Percentiles rank a stretch among this genome's conserved stretches.
Evolutionary conservation across 352 stramenopile genomes (phyloP).

Genomic region (Phytophthora capsici): DNA sequence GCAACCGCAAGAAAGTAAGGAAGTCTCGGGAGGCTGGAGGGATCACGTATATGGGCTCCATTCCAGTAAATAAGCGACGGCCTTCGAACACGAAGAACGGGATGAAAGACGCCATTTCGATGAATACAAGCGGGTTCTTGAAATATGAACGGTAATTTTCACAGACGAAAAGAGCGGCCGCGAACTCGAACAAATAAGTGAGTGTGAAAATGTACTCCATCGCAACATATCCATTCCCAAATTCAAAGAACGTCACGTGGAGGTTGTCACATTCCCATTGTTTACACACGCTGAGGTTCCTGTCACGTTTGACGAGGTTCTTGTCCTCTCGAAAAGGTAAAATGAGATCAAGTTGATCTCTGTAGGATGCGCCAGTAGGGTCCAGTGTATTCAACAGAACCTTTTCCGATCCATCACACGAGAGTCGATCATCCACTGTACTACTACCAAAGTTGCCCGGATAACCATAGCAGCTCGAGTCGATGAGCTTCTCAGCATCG

Average conservation of each 20-base stretch:
- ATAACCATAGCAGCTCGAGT: conserved; percentile 63
- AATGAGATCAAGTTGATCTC: conserved; percentile 44
- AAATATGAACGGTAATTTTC: conserved; percentile 55
- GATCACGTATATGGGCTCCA: conserved; percentile 69
- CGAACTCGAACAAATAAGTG: conserved; percentile 70
- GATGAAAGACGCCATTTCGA: conserved; percentile 74
- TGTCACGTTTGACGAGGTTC: conserved; percentile 44
- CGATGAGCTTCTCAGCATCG: conserved; percentile 37
- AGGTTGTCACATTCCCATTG: conserved; percentile 80
- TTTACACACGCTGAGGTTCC: conserved; percentile 65
- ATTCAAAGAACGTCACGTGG: conserved; percentile 78
- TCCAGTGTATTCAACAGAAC: conserved; percentile 17
- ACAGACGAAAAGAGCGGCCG: conserved; percentile 42
- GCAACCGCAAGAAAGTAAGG: conserved; percentile 62
- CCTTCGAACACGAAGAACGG: conserved; percentile 72
- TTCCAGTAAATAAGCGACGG: conserved; percentile 39
- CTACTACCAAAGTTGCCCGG: conserved; percentile 59
- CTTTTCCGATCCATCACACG: conserved; percentile 44
- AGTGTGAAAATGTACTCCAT: conserved; percentile 78
- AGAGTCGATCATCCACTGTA: conserved; percentile 42
- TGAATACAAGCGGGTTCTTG: conserved; percentile 69
- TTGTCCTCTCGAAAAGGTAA: conserved; percentile 59
- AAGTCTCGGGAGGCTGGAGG: conserved; percentile 64
- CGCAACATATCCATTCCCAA: conserved; percentile 52
- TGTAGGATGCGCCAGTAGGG: conserved; percentile 11